A percentile compares a stretch with the other conserved stretches of the same genome.
Conservation (phyloP, 495 filamentous ascomycete genomes). For the Podospora conica region DNA sequence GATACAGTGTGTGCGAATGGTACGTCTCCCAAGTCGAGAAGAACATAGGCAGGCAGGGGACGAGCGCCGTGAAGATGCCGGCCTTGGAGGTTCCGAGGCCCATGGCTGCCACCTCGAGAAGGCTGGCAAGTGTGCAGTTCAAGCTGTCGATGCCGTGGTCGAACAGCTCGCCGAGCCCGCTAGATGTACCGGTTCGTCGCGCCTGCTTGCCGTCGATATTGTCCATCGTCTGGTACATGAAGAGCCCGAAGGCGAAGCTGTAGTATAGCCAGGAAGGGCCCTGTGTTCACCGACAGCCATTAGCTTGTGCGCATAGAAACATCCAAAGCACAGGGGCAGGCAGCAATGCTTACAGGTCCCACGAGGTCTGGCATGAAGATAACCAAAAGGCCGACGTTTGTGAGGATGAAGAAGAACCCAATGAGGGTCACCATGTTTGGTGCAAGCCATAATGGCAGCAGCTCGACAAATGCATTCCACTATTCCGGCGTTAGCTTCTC, state of each 20-base stretch:
- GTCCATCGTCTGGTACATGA: conserved; percentile 99
- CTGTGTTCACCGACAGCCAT: conserved; percentile 34
- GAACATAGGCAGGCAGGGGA: conserved; percentile 95
- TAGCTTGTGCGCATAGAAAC: neutral
- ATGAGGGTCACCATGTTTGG: conserved; percentile 96
- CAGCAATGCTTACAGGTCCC: conserved; percentile 62
- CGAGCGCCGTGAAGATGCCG: conserved; percentile 84
- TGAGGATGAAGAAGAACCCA: conserved; percentile 89
- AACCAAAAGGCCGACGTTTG: conserved; percentile 73
- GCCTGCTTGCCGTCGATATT: conserved; percentile 99
- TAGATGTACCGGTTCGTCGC: conserved; percentile 87
- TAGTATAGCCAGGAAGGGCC: conserved; percentile 90
- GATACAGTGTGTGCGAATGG: conserved; percentile 94
- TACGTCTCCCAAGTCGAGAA: conserved; percentile 99
- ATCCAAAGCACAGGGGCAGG: neutral
- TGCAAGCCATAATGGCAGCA: conserved; percentile 91
- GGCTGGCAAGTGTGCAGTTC: conserved; percentile 87
- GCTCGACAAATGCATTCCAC: conserved; percentile 96
- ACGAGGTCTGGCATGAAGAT: conserved; percentile 85
- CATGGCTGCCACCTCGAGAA: conserved; percentile 87
- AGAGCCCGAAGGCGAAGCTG: conserved; percentile 87
- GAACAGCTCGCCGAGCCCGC: conserved; percentile 90
- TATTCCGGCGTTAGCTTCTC: conserved; percentile 28
- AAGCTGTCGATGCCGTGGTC: conserved; percentile 97
- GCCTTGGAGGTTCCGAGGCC: conserved; percentile 73